A percentile compares a stretch with the other conserved stretches of the same genome.
Conservation (phyloP, 495 filamentous ascomycete genomes). For the Usnea hakonensis region DNA sequence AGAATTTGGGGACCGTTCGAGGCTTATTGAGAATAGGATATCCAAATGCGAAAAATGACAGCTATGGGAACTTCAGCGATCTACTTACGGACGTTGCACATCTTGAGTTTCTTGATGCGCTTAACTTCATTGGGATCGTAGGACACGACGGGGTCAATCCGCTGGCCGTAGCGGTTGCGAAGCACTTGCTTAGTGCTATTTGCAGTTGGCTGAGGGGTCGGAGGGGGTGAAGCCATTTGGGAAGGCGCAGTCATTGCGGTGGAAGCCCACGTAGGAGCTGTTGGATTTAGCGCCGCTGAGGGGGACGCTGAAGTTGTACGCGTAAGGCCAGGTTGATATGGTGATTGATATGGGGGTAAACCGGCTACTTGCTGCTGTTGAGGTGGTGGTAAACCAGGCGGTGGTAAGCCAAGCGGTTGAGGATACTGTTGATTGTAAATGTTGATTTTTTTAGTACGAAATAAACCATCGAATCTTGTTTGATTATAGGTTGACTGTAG, state of each 20-base stretch:
- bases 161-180: constrained; percentile 68
- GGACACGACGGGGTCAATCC: constrained; percentile 53
- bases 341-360: constrained; percentile 30
- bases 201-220: constrained; percentile 32
- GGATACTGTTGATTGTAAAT: constrained; percentile 21
- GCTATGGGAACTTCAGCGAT: neutral
- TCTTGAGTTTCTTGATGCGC: constrained; percentile 59
- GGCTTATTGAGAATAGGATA: neutral
- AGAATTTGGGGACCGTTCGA: neutral
- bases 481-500: constrained; percentile 49
- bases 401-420: constrained; percentile 10
- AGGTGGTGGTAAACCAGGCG: constrained; percentile 27
- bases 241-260: constrained; percentile 29
- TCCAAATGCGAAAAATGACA: neutral
- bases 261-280: constrained; percentile 31
- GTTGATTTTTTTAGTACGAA: constrained; percentile 55
- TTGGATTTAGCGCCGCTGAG: constrained; percentile 31
- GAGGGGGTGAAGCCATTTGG: constrained; percentile 18
- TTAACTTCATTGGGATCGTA: constrained; percentile 53
- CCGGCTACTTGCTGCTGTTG: constrained; percentile 25
- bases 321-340: constrained; percentile 29
- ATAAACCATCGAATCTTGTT: constrained; percentile 55
- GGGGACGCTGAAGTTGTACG: constrained; percentile 9
- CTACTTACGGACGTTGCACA: constrained; percentile 67
- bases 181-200: constrained; percentile 46